Conservation (phyloP, 2,329 filamentous ascomycete species). For the Stemphylium vesicarium region DNA sequence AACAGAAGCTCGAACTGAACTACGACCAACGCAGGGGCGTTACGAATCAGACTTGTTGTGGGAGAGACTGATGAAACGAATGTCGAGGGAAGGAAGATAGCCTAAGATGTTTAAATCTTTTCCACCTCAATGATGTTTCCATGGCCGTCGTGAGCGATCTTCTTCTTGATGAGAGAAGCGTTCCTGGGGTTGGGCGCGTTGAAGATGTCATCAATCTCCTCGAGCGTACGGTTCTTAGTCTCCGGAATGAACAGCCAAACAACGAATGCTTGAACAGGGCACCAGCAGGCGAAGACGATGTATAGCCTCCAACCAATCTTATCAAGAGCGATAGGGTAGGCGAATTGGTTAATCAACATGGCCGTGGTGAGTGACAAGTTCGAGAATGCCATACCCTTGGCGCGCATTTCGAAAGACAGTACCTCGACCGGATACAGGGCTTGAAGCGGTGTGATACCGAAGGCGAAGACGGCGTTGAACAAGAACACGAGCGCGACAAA, state of each 20-base stretch:
- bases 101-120: slow-evolving; percentile 23
- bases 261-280: slow-evolving; percentile 24
- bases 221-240: slow-evolving; percentile 37
- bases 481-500: slow-evolving; percentile 44
- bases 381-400: slow-evolving; percentile 42
- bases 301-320: slow-evolving; percentile 34
- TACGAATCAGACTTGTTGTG: neutral
- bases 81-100: no score
- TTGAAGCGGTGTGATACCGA: slow-evolving; percentile 46
- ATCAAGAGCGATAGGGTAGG: slow-evolving; percentile 33
- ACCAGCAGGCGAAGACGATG: slow-evolving; percentile 35
- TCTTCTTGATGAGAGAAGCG: slow-evolving; percentile 33
- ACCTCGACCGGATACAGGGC: slow-evolving; percentile 44
- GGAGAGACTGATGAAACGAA: neutral
- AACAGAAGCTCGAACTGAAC: no score
- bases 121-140: slow-evolving; percentile 33
- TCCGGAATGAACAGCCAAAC: slow-evolving; percentile 33
- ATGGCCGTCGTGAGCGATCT: slow-evolving; percentile 24
- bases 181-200: slow-evolving; percentile 30
- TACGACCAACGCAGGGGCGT: neutral
- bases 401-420: slow-evolving; percentile 45
- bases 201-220: slow-evolving; percentile 36
- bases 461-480: slow-evolving; percentile 42
- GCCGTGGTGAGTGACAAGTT: slow-evolving; percentile 27
- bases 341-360: slow-evolving; percentile 40